Evolutionary conservation across 2,329 filamentous ascomycete species (phyloP).

Genomic region (Epicoccum nigrum): DNA sequence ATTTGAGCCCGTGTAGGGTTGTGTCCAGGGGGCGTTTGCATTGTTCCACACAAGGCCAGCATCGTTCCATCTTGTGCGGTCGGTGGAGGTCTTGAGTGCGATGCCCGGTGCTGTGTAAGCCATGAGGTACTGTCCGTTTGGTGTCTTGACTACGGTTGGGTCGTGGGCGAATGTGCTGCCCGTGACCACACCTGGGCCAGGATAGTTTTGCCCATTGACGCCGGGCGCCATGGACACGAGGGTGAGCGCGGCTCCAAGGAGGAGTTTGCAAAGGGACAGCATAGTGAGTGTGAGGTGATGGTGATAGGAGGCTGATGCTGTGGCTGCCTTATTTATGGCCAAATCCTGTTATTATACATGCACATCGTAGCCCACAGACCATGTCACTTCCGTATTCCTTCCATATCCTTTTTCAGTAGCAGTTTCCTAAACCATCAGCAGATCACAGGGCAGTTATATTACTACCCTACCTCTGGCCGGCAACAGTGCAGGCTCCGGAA

Average conservation of each 20-base stretch:
- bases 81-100: slow-evolving; percentile 17
- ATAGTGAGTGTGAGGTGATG: not conserved
- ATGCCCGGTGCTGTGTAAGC: slow-evolving; percentile 11
- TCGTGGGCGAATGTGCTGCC: slow-evolving; percentile 13
- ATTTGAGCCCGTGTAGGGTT: slow-evolving; percentile 4
- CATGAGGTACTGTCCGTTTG: slow-evolving; percentile 13
- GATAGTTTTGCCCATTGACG: slow-evolving; percentile 8
- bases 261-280: slow-evolving; percentile 9
- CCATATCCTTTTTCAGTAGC: not conserved
- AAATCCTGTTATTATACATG: not conserved
- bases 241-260: slow-evolving; percentile 7
- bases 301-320: not conserved
- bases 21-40: slow-evolving; percentile 7
- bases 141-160: slow-evolving; percentile 13
- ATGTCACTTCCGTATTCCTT: no score
- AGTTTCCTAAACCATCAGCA: not conserved
- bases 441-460: not conserved
- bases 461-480: not conserved
- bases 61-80: slow-evolving; percentile 15
- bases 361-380: not conserved
- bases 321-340: not conserved
- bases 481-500: not conserved
- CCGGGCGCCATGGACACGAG: slow-evolving; percentile 5
- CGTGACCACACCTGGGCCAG: slow-evolving; percentile 4
- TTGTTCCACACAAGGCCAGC: slow-evolving; percentile 15